Conservation (phyloP, 2,329 filamentous ascomycete species). For the Penicillium brasilianum region DNA sequence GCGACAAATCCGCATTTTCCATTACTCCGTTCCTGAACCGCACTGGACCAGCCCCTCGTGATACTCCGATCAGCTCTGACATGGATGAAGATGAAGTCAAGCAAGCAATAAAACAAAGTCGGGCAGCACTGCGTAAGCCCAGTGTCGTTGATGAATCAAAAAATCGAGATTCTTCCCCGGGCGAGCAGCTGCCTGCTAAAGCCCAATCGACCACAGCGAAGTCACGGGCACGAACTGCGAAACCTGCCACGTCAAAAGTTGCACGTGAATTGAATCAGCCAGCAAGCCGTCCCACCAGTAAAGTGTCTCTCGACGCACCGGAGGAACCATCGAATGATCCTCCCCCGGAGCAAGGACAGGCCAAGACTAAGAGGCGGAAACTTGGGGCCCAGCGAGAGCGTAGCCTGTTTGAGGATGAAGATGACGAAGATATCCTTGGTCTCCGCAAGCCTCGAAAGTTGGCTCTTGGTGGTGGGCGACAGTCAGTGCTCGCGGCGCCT, state of each 20-base stretch:
- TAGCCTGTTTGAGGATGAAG: conserved; percentile 74
- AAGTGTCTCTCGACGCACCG: conserved; percentile 22
- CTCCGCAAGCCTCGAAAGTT: conserved; percentile 36
- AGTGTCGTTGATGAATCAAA: not conserved
- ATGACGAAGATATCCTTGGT: conserved; percentile 50
- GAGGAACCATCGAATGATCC: conserved; percentile 27
- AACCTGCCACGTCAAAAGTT: not conserved
- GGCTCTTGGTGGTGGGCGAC: conserved; percentile 29
- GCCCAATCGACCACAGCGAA: conserved; percentile 16
- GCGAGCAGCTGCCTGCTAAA: conserved; percentile 11
- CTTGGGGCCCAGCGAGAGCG: conserved; percentile 64
- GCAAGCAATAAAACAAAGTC: conserved; percentile 19
- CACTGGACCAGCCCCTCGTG: conserved; percentile 63
- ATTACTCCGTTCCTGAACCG: conserved; percentile 92
- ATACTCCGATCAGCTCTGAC: conserved; percentile 36
- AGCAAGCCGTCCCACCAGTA: conserved; percentile 8
- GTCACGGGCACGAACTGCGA: conserved; percentile 2
- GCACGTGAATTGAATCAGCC: conserved; percentile 14
- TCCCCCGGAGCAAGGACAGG: conserved; percentile 35
- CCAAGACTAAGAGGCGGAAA: conserved; percentile 73
- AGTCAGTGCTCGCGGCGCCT: conserved; percentile 23
- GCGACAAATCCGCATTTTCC: conserved; percentile 90
- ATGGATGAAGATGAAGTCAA: conserved; percentile 34
- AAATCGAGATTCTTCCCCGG: conserved; percentile 4
- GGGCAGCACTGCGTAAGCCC: conserved; percentile 8